Evolutionary conservation across 768 basidiomycete genomes (phyloP), one percentile per base, ranked within the genome.

Genomic region (Rhodocollybia butyracea): DNA sequence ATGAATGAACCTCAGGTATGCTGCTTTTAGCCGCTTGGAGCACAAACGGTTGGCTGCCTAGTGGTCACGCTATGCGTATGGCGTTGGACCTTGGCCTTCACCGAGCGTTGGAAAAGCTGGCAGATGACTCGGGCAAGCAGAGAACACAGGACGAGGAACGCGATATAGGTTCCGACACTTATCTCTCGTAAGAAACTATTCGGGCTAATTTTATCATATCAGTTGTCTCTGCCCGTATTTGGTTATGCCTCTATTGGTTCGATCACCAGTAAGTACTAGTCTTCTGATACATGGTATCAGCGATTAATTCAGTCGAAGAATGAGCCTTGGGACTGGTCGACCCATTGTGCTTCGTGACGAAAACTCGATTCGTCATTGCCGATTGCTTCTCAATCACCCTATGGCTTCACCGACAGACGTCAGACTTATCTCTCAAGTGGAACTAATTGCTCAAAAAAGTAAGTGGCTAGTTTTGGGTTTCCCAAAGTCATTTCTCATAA

Each of bases 1-100:
- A 36, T 31, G 15, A n/a, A n/a, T n/a, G n/a, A 41, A 42, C 30
- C 55, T 45, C 64, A 92, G 93, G 91, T 8, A 96, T 94, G 92
- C 73, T 96, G 11, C 77, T 98, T 29, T 76, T 97, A 43, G 91
- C 93, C 27, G 92, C 94, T 5, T 96, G 93, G 91, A 91, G 88
- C 64, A 91, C 93, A 34, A 93, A 94, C 59, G 94, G 93, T 0
- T 98, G 93, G 92, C 78, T 98, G 43, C 93, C 94, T 8, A 89
- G 90, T 62, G 95, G 95, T 2, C 95, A 98, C 65, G 95, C 95
- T 5, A 87, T 97, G 85, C 85, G 95, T 51, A 96, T 96, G 92
- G 94, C 92, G 21, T 74, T 96, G 51, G 94, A 97, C 66, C 86
- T 98, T 51, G 93, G 94, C 30, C 78, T 98, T 21, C 93, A 98